A percentile compares a stretch with the other conserved stretches of the same genome.
These are phyloP conservation scores for Bacterosira constricta DNA, from an alignment of 108 stramenopile genomes.

Conservation along the genomic window DNA sequence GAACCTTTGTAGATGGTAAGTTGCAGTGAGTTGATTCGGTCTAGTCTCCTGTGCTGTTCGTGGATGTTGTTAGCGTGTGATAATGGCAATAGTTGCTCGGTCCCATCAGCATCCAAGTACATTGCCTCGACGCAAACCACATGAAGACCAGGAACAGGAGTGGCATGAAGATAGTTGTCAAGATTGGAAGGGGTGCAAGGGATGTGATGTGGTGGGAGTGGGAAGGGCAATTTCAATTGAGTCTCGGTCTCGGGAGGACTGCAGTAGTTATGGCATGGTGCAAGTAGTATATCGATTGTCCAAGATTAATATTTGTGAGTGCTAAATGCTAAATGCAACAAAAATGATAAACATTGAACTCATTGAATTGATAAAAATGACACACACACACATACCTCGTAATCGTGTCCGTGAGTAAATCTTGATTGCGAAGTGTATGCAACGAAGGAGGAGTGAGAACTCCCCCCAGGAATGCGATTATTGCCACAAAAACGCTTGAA, in stretches of 20 bases:
- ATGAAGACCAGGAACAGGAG: constrained; percentile 56
- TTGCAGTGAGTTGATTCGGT: constrained; percentile 26
- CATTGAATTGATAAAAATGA: not conserved
- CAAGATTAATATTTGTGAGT: too few species aligned
- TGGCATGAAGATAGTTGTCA: constrained; percentile 48
- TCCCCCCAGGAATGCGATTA: constrained; percentile 37
- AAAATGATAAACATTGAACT: not conserved
- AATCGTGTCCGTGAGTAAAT: not conserved
- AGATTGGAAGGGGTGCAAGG: constrained; percentile 54
- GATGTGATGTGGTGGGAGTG: constrained; percentile 19
- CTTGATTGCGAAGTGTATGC: constrained; percentile 6
- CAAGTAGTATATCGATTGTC: not conserved
- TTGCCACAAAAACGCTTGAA: constrained; percentile 13
- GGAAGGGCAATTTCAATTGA: constrained; percentile 1
- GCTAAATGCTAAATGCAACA: too few species aligned
- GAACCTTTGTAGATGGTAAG: constrained; percentile 40
- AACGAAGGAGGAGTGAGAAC: constrained; percentile 42
- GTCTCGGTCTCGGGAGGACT: not conserved
- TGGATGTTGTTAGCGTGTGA: not conserved
- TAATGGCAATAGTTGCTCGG: constrained; percentile 13
- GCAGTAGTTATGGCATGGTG: not conserved
- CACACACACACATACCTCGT: not conserved
- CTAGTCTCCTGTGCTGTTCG: constrained; percentile 1
- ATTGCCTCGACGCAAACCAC: constrained; percentile 52
- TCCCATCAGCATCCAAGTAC: constrained; percentile 9